Evolutionary conservation across 805 yeast species (phyloP).

Genomic region (Nakazawaea anatomiae): DNA sequence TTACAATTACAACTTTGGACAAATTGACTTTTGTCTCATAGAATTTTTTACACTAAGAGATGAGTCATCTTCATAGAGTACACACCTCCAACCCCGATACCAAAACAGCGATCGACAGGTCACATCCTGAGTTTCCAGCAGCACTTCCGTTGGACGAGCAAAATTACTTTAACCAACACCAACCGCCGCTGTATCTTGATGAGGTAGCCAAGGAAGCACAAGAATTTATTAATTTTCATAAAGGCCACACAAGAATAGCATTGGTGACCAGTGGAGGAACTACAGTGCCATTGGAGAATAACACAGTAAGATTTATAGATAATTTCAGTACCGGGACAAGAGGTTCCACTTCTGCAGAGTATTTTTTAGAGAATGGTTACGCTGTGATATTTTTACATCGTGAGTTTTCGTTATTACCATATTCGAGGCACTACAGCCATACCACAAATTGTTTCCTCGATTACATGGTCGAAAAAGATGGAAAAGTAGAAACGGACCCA

Average conservation of each 20-base stretch:
- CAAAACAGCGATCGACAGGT: slow-evolving; percentile 71
- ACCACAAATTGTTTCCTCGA: slow-evolving; percentile 83
- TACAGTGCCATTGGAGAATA: slow-evolving; percentile 94
- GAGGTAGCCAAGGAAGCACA: slow-evolving; percentile 52
- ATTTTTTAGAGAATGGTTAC: slow-evolving; percentile 77
- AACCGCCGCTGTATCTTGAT: slow-evolving; percentile 67
- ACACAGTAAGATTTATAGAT: slow-evolving; percentile 94
- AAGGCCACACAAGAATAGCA: slow-evolving; percentile 49
- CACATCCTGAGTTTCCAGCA: slow-evolving; percentile 69
- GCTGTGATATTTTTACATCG: slow-evolving; percentile 91
- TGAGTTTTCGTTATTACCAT: slow-evolving; percentile 88
- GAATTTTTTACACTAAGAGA: neutral
- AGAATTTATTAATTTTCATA: slow-evolving; percentile 57
- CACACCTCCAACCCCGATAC: slow-evolving; percentile 71
- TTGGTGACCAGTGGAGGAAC: slow-evolving; percentile 96
- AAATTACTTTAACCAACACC: slow-evolving; percentile 64
- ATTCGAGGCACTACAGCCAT: slow-evolving; percentile 84
- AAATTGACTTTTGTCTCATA: no score
- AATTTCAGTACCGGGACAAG: slow-evolving; percentile 97
- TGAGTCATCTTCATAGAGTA: slow-evolving; percentile 17
- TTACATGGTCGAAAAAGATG: slow-evolving; percentile 54
- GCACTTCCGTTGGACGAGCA: slow-evolving; percentile 72
- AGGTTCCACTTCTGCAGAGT: slow-evolving; percentile 95
- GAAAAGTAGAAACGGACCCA: slow-evolving; percentile 55
- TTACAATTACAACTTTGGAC: no score